Evolutionary conservation across 441 rosid genomes (phyloP), one percentile per base, ranked within the genome.

Genomic region (Eutrema salsugineum): DNA sequence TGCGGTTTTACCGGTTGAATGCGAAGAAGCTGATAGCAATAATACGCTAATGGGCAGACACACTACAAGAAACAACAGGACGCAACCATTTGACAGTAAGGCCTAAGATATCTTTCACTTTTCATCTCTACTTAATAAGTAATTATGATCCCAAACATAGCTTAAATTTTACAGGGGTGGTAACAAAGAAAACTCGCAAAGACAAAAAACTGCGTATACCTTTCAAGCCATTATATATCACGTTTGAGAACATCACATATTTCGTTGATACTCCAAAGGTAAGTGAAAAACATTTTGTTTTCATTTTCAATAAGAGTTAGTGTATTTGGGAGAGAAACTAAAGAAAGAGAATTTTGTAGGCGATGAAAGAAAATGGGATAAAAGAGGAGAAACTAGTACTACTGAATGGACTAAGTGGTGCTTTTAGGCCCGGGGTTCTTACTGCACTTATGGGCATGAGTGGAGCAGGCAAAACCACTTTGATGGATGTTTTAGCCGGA

Each of bases 381-480:
- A 15, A 0, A 19, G 88, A 82, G 11, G 79, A 79, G 14, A 68
- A 76, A 48, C 69, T 86, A 48, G 80, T 68, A 28, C 79, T 86
- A 33, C 42, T 86, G 35, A 83, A 79, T n/a, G 81, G 78, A 9
- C 81, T 88, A 36, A 86, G 73, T 28, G 93, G 90, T 38, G 79
- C 85, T 8, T 86, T 86, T 53, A 79, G 84, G 67, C 93, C 93
- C 0, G 86, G 87, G 0, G 83, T 82, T 66, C 82, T 88, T 15
- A 84, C 88, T 7, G 93, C 90, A 3, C 72, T 88, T 32, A 83
- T 88, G 86, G 93, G 90, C 3, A 82, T 88, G 28, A 86, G 90
- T 33, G 90, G 93, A 4, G 90, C 93, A 38, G 93, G 90, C 1
- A 88, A 88, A 63, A 88, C 93, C 30, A 88, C 93, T 9, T 71